Conservation (phyloP, 2,329 filamentous ascomycete species). For the Hymenoscyphus albidus region DNA sequence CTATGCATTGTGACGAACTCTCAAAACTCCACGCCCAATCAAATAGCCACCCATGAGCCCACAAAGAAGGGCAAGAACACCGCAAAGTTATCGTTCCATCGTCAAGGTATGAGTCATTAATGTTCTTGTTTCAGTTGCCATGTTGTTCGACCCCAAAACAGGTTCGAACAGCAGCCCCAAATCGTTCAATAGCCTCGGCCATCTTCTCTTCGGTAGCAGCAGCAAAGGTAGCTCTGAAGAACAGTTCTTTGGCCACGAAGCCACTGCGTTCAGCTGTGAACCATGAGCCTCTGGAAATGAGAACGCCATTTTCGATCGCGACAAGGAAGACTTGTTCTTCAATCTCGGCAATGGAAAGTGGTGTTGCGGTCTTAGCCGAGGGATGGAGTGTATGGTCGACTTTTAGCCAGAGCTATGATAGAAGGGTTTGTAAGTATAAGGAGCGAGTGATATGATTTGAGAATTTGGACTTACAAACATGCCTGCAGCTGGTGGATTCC, state of each 20-base stretch:
- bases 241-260: constrained; percentile 50
- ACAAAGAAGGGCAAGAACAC: neutral
- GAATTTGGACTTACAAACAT: constrained; percentile 77
- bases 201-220: constrained; percentile 70
- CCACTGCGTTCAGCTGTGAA: constrained; percentile 71
- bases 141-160: constrained; percentile 43
- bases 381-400: constrained; percentile 63
- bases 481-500: constrained; percentile 76
- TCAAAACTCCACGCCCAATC: neutral
- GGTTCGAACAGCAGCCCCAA: constrained; percentile 69
- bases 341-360: constrained; percentile 52
- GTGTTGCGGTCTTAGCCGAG: constrained; percentile 44
- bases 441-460: neutral
- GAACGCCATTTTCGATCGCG: constrained; percentile 70
- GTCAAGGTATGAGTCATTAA: neutral
- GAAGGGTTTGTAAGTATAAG: constrained; percentile 7
- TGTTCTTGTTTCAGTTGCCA: neutral
- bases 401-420: constrained; percentile 63
- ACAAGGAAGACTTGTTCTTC: constrained; percentile 84
- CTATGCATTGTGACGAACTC: neutral
- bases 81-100: neutral
- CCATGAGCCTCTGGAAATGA: constrained; percentile 85
- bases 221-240: constrained; percentile 88
- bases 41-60: neutral
- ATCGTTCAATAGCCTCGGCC: constrained; percentile 66